Conservation (phyloP, 306 rosid species). For the Lathyrus sativus region DNA sequence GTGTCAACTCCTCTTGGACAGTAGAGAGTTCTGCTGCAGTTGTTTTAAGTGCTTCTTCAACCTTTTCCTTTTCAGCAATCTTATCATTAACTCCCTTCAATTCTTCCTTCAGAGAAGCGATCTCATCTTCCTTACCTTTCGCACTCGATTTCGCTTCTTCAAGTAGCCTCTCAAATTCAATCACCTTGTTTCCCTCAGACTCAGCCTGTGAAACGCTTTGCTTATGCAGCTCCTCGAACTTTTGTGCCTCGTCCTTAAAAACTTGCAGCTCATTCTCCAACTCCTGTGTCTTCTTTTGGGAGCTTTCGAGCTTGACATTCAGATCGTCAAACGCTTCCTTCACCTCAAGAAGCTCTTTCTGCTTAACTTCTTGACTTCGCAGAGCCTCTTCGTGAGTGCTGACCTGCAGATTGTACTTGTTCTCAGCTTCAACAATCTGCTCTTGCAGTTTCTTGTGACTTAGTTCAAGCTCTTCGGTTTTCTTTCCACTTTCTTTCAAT, state of each 20-base stretch:
- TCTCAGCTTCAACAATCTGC: slow-evolving; percentile 65
- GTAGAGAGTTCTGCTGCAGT: slow-evolving; percentile 71
- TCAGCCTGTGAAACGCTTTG: slow-evolving; percentile 82
- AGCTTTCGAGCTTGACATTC: slow-evolving; percentile 67
- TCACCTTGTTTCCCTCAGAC: slow-evolving; percentile 64
- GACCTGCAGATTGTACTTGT: slow-evolving; percentile 62
- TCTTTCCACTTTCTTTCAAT: slow-evolving; percentile 62
- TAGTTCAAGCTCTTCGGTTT: slow-evolving; percentile 62
- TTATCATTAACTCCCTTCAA: slow-evolving; percentile 72
- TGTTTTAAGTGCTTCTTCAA: slow-evolving; percentile 68
- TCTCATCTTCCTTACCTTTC: slow-evolving; percentile 64
- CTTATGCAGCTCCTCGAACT: slow-evolving; percentile 86
- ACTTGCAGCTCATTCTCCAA: slow-evolving; percentile 62
- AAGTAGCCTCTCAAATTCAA: slow-evolving; percentile 73
- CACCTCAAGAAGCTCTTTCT: slow-evolving; percentile 64
- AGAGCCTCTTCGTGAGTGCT: slow-evolving; percentile 65
- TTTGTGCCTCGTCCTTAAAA: slow-evolving; percentile 59
- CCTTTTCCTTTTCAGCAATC: slow-evolving; percentile 68
- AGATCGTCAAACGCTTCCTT: slow-evolving; percentile 69
- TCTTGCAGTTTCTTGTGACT: slow-evolving; percentile 67
- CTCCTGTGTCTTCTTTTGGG: slow-evolving; percentile 63
- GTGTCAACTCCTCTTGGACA: slow-evolving; percentile 66
- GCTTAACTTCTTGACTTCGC: slow-evolving; percentile 69
- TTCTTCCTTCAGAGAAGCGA: slow-evolving; percentile 69
- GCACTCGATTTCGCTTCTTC: slow-evolving; percentile 64